phyloP scores from a whole-genome alignment of 108 stramenopile genomes.

The Skeletonema potamos region DNA sequence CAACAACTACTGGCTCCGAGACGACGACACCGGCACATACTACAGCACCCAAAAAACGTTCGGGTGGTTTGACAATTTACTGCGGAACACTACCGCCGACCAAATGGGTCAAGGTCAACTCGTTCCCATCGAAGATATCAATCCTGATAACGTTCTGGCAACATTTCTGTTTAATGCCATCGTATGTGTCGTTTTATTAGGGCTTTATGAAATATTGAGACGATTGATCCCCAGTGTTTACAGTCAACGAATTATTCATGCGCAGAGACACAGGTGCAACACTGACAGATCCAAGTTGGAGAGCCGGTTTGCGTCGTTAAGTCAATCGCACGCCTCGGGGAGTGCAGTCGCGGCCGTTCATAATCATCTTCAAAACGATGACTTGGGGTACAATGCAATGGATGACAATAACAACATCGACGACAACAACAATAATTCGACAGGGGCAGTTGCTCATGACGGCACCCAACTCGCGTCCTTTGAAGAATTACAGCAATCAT shows the following conservation, averaged over 20 bases:
- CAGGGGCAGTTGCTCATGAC: neutral
- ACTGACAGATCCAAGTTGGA: neutral
- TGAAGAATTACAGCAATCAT: neutral
- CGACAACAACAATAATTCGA: neutral
- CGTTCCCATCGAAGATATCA: constrained; percentile 56
- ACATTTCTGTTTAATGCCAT: constrained; percentile 63
- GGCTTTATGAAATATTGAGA: constrained; percentile 69
- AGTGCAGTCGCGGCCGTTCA: neutral
- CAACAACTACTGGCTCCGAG: constrained; percentile 2
- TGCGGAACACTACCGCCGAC: constrained; percentile 25
- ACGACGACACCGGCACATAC: neutral
- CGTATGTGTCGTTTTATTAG: constrained; percentile 69
- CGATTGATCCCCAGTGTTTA: constrained; percentile 75
- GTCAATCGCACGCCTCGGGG: neutral
- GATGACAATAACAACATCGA: neutral
- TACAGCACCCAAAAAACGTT: constrained; percentile 1
- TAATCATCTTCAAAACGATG: neutral
- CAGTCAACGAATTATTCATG: constrained; percentile 30
- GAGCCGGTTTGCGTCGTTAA: neutral
- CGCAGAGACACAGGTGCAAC: neutral
- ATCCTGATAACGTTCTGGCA: constrained; percentile 74
- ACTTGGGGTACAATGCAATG: neutral
- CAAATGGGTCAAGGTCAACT: constrained; percentile 14
- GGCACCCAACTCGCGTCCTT: neutral
- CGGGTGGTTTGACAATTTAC: constrained; percentile 24